Base-by-base conservation (phyloP, 164 flowering plant genomes). In the Stephania japonica region DNA sequence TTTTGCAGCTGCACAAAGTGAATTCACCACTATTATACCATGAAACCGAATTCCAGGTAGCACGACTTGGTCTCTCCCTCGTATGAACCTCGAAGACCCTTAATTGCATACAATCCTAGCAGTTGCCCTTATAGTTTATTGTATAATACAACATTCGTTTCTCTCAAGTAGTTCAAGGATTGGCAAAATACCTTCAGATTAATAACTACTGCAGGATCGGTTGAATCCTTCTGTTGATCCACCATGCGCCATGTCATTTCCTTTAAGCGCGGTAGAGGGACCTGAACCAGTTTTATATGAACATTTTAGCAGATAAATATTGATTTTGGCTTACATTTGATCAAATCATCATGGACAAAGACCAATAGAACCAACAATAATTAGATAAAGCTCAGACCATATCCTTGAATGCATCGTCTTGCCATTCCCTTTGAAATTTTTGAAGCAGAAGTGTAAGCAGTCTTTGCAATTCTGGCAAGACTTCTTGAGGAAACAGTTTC, bases 371-470 rank as follows among this genome's bases (percentile, higher is more conserved):
- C 16, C 53, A 14, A 1, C 13, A 9, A 47, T 0, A 47, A 2
- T 2, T 9, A 47, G 53, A 47, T 9, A 14, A 47, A 47, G 53
- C 62, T 56, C 21, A 16, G 62, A 56, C 62, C 21, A 56, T 56
- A 56, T 56, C 62, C 62, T 56, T 56, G 62, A 56, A 19, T 56
- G 62, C 62, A 56, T 90, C 97, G 21, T 85, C 86, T 41, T 81
- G 83, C 94, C 94, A 91, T 72, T 87, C 90, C 56, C 75, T 80
- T 49, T 90, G 97, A 72, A 91, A 91, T 80, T 91, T 90, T 62
- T 89, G 97, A 68, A 91, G 81, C 82, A 91, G 65, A 72, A 91
- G 86, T 1, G 89, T 86, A 81, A 91, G 86, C n/a, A 91, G 76
- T 77, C 90, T 85, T 72, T 86, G 87, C 47, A 89, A 26, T 76